Conservation (phyloP, 2,329 filamentous ascomycete genomes). For the Alternaria novae-zelandiae region DNA sequence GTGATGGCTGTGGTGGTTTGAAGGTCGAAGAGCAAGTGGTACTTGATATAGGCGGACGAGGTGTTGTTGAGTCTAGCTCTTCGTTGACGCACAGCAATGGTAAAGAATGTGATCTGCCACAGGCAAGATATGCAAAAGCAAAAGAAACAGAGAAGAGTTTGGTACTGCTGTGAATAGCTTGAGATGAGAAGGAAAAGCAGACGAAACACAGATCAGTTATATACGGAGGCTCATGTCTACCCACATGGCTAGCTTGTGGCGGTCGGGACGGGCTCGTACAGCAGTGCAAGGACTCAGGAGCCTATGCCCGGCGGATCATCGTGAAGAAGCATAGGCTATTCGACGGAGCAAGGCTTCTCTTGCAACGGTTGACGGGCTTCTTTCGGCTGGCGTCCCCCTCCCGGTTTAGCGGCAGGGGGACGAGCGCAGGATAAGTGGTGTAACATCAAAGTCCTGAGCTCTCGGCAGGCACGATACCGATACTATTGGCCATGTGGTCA, state of each 20-base stretch:
- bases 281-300: conserved; percentile 21
- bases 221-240: conserved; percentile 24
- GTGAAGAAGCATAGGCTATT: conserved; percentile 33
- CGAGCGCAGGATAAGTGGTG: conserved; percentile 28
- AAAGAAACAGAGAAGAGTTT: conserved; percentile 28
- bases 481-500: conserved; percentile 30
- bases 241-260: conserved; percentile 25
- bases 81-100: conserved; percentile 22
- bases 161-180: conserved; percentile 32
- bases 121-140: conserved; percentile 37
- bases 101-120: conserved; percentile 47
- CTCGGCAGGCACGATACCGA: conserved; percentile 35
- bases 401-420: conserved; percentile 31
- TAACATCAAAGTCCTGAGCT: conserved; percentile 19
- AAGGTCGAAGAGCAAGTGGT: conserved; percentile 7
- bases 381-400: conserved; percentile 30
- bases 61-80: conserved; percentile 31
- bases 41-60: conserved; percentile 4
- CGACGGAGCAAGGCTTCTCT: conserved; percentile 28
- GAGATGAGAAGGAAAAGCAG: conserved; percentile 29
- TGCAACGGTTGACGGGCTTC: conserved; percentile 28
- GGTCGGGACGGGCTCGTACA: conserved; percentile 24
- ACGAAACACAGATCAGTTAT: conserved; percentile 24
- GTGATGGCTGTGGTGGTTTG: conserved; percentile 19
- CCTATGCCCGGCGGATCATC: conserved; percentile 36